Percentiles rank a stretch among this genome's conserved stretches.
These are phyloP conservation scores for Umbelopsis isabellina DNA, from an alignment of 192 early-diverging fungal genomes.

Conservation along the genomic window DNA sequence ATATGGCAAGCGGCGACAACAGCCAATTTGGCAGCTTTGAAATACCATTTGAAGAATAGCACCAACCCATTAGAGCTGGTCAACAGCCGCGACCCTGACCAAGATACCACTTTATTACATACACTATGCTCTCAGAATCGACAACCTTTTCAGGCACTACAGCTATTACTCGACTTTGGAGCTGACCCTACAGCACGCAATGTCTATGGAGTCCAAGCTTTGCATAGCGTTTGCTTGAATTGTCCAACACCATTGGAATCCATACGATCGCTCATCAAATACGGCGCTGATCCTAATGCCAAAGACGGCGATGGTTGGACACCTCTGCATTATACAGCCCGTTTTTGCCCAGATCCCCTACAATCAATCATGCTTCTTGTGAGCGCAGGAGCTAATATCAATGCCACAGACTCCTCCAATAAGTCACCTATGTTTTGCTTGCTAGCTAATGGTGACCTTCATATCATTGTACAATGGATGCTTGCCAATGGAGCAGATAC, in stretches of 20 bases:
- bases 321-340: slow-evolving; percentile 46
- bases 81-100: slow-evolving; percentile 35
- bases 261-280: slow-evolving; percentile 20
- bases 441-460: slow-evolving; percentile 36
- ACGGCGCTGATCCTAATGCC: slow-evolving; percentile 57
- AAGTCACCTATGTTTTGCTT: slow-evolving; percentile 39
- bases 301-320: slow-evolving; percentile 70
- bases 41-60: slow-evolving; percentile 29
- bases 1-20: slow-evolving; percentile 38
- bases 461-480: slow-evolving; percentile 32
- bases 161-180: slow-evolving; percentile 28
- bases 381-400: slow-evolving; percentile 32
- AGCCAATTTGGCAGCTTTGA: slow-evolving; percentile 28
- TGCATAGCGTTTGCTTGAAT: slow-evolving; percentile 28
- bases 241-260: slow-evolving; percentile 20
- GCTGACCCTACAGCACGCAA: slow-evolving; percentile 32
- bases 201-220: slow-evolving; percentile 32
- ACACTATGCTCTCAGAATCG: slow-evolving; percentile 26
- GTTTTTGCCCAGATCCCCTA: slow-evolving; percentile 38
- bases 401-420: slow-evolving; percentile 27
- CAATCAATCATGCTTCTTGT: slow-evolving; percentile 27
- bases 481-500: slow-evolving; percentile 27
- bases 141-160: slow-evolving; percentile 22
- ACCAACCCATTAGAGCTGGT: slow-evolving; percentile 16
- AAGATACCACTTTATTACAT: slow-evolving; percentile 34